phyloP scores from a whole-genome alignment of 441 rosid genomes.

The Oxalis stricta region DNA sequence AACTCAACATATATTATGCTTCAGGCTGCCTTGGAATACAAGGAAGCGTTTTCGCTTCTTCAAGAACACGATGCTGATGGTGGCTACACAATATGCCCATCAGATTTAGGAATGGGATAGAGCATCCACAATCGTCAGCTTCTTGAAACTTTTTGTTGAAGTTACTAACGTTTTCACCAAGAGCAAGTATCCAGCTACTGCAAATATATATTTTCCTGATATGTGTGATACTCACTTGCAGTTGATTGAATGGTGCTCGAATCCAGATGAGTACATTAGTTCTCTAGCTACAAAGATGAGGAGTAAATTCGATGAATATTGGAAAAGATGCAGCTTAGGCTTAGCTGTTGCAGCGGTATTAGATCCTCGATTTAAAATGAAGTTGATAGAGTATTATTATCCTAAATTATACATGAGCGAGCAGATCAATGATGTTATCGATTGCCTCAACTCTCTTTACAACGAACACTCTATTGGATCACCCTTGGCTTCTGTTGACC shows the following conservation, averaged over 20 bases:
- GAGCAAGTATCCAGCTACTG: slow-evolving; percentile 30
- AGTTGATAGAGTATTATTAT: slow-evolving; percentile 57
- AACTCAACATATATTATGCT: slow-evolving; percentile 49
- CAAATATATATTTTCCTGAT: slow-evolving; percentile 47
- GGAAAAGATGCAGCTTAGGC: slow-evolving; percentile 47
- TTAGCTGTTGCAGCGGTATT: slow-evolving; percentile 53
- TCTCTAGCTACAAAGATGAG: slow-evolving; percentile 41
- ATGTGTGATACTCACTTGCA: slow-evolving; percentile 43
- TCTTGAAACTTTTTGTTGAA: slow-evolving; percentile 43
- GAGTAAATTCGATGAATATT: slow-evolving; percentile 41
- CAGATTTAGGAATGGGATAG: slow-evolving; percentile 56
- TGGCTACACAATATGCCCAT: slow-evolving; percentile 21
- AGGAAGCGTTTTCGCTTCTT: slow-evolving; percentile 26
- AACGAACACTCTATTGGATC: slow-evolving; percentile 50
- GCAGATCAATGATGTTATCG: slow-evolving; percentile 34
- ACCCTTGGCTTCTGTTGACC: slow-evolving; percentile 38
- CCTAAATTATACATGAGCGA: slow-evolving; percentile 36
- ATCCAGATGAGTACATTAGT: slow-evolving; percentile 35
- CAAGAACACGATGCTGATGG: slow-evolving; percentile 28
- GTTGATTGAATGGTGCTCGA: slow-evolving; percentile 51
- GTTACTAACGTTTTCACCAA: slow-evolving; percentile 27
- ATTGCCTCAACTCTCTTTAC: slow-evolving; percentile 40
- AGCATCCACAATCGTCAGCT: slow-evolving; percentile 16
- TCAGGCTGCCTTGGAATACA: slow-evolving; percentile 33
- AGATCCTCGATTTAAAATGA: slow-evolving; percentile 74